Conservation (phyloP, 1,284 basidiomycete species). For the Sanghuangporus weigelae region DNA sequence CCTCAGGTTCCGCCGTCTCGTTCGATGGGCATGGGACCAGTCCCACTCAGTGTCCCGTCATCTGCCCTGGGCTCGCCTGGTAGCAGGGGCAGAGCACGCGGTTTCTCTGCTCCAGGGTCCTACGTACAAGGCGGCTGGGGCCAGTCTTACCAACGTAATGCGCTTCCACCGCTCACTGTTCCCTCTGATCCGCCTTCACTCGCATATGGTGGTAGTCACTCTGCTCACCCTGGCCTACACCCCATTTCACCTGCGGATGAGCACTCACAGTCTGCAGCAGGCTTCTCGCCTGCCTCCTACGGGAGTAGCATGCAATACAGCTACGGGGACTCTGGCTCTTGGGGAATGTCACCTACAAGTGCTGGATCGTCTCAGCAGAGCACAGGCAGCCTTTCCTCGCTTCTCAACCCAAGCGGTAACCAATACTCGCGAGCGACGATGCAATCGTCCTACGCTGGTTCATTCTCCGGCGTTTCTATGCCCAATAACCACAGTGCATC, state of each 20-base stretch:
- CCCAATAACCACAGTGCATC: conserved; percentile 61
- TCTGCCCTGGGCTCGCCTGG: conserved; percentile 36
- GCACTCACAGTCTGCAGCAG: conserved; percentile 44
- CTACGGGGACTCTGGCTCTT: conserved; percentile 45
- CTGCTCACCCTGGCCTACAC: conserved; percentile 48
- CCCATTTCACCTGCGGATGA: conserved; percentile 64
- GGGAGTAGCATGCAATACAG: conserved; percentile 48
- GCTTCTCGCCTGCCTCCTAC: conserved; percentile 50
- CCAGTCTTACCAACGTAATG: conserved; percentile 54
- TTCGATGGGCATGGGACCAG: conserved; percentile 57
- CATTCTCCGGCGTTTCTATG: conserved; percentile 63
- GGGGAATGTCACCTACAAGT: conserved; percentile 52
- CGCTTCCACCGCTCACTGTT: conserved; percentile 75
- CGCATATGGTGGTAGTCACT: conserved; percentile 38
- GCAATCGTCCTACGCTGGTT: conserved; percentile 59
- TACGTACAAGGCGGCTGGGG: conserved; percentile 62
- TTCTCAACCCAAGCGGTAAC: conserved; percentile 67
- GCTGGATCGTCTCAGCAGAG: conserved; percentile 41
- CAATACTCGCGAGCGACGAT: conserved; percentile 56
- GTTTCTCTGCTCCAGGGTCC: conserved; percentile 75
- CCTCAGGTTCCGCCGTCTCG: conserved; percentile 63
- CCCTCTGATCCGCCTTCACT: conserved; percentile 63
- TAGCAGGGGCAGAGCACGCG: conserved; percentile 56
- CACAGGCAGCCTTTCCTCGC: conserved; percentile 68
- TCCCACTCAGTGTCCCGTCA: conserved; percentile 54